Evolutionary conservation across 1,139 yeast species (phyloP).

Genomic region (Taphrina betulina): DNA sequence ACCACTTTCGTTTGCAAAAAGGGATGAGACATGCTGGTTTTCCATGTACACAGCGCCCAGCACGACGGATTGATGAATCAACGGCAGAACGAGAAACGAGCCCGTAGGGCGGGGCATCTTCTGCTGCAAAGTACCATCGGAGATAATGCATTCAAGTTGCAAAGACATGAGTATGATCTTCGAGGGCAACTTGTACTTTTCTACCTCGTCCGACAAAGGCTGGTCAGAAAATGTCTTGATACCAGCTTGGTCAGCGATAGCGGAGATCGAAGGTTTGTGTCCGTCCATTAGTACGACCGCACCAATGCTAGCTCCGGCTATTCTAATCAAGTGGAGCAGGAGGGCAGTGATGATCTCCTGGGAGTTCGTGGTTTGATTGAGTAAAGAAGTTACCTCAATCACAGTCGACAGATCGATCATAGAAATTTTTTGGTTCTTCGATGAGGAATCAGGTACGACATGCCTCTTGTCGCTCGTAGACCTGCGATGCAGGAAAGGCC

Average conservation of each 20-base stretch:
- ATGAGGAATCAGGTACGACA: too few species aligned
- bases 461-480: too few species aligned
- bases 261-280: not conserved
- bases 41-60: conserved; percentile 7
- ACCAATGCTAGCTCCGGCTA: conserved; percentile 14
- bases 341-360: not conserved
- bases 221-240: not conserved
- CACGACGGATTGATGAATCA: not conserved
- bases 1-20: conserved; percentile 1
- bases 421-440: not conserved
- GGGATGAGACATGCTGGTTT: not conserved
- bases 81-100: not conserved
- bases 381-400: not conserved
- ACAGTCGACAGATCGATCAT: conserved; percentile 4
- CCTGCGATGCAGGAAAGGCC: too few species aligned
- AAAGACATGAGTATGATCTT: not conserved
- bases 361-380: not conserved
- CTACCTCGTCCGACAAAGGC: not conserved
- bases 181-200: not conserved
- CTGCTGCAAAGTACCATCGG: not conserved
- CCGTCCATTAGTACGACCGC: not conserved
- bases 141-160: not conserved
- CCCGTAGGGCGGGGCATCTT: not conserved
- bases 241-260: not conserved
- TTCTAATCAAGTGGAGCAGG: conserved; percentile 1